Evolutionary conservation across 2,329 filamentous ascomycete species (phyloP), one percentile per base, ranked within the genome.

Genomic region (Dothistroma pini): DNA sequence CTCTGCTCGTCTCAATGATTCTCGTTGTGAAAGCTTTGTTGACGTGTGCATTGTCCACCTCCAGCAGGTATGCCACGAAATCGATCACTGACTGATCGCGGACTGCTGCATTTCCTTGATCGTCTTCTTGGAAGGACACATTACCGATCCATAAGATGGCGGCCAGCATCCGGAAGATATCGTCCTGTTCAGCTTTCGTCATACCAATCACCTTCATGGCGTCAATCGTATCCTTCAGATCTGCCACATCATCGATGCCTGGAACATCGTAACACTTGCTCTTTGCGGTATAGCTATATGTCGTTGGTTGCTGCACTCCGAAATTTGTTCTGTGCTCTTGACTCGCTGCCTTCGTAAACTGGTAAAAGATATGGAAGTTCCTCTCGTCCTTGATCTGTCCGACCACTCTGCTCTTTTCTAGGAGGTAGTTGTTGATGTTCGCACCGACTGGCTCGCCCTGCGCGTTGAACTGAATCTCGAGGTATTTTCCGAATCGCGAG

Each of bases 361-460:
- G 95, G 78, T 99, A 99, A 76, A 99, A 99, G 71, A 99, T 97
- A 78, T 99, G 95, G 77, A 99, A 99, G 78, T 96, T 97, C 69
- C 95, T 87, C 83, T 99, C 95, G 75, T 97, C 96, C 61, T 80
- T 83, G 69, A 97, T 97, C 79, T 97, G 95, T 16, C 93, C 92
- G 10, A 96, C 92, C 19, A 99, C 95, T 79, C 95, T 85, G 53
- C 91, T 88, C 81, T 97, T 97, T 76, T 99, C 95, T 57, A 99
- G 83, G 25, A 99, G 83, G 73, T 99, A 99, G 76, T 99, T 99
- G 73, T 93, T 97, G 77, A 99, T 97, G 76, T 96, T 95, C 63
- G 95, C 95, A 71, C 95, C 95, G 11, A 97, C 88, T 0, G 95
- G 95, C 77, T 97, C 93, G 67, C 93, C 93, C 66, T 90, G 86